phyloP scores from a whole-genome alignment of 2,329 filamentous ascomycete species.

The Clonostachys rosea region DNA sequence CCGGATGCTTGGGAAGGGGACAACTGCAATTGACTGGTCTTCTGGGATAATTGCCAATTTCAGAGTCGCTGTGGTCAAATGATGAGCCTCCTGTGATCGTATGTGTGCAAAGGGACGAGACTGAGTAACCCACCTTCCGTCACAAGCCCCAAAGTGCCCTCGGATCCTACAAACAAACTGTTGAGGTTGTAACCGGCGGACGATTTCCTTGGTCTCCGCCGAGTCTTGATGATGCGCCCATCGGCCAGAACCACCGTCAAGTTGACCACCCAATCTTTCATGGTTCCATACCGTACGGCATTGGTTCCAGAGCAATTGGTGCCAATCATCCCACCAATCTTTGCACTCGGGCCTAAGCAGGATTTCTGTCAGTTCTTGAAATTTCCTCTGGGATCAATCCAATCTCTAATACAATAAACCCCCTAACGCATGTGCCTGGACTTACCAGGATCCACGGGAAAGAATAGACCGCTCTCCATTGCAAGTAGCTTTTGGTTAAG shows the following conservation, averaged over 20 bases:
- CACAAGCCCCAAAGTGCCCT: conserved; percentile 76
- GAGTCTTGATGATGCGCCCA: conserved; percentile 74
- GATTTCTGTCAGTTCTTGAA: neutral
- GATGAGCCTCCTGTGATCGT: too few species aligned
- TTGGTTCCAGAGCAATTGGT: conserved; percentile 78
- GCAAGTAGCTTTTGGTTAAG: conserved; percentile 69
- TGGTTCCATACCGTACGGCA: conserved; percentile 76
- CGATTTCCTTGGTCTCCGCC: conserved; percentile 72
- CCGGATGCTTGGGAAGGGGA: conserved; percentile 72
- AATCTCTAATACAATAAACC: too few species aligned
- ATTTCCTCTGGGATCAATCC: too few species aligned
- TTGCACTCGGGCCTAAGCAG: conserved; percentile 52
- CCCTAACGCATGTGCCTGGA: conserved; percentile 1
- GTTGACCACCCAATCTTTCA: conserved; percentile 87
- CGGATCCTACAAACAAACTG: conserved; percentile 72
- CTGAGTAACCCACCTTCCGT: conserved; percentile 52
- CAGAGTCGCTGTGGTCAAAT: conserved; percentile 52
- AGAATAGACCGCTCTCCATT: conserved; percentile 74
- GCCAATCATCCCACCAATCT: conserved; percentile 79
- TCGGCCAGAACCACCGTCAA: conserved; percentile 77
- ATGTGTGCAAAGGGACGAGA: too few species aligned
- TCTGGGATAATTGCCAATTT: conserved; percentile 76
- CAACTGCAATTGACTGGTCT: conserved; percentile 72
- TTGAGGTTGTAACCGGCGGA: conserved; percentile 83
- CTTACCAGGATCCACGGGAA: conserved; percentile 79